Evolutionary conservation across 192 early-diverging fungal species (phyloP).

Genomic region (Piromyces finnis): DNA sequence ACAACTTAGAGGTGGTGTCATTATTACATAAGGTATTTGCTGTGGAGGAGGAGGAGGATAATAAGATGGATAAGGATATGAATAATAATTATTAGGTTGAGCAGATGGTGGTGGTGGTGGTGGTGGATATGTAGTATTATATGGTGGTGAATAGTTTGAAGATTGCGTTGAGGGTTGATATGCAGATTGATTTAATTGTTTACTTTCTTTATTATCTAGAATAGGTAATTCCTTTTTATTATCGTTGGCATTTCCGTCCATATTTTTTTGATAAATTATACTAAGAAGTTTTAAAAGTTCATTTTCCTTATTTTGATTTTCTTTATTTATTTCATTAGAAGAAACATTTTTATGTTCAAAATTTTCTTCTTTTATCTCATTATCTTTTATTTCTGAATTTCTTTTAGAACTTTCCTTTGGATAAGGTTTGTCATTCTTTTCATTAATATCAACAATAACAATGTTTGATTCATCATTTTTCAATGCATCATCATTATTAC

Average conservation of each 20-base stretch:
- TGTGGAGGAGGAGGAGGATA: background rate
- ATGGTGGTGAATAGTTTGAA: background rate
- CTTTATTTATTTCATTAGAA: no score
- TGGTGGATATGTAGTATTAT: background rate
- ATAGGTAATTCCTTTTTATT: background rate
- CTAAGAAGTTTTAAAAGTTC: background rate
- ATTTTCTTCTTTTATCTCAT: background rate
- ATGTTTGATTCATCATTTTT: no score
- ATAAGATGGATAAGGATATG: background rate
- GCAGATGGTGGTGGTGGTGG: background rate
- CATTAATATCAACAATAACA: no score
- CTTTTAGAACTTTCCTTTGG: no score
- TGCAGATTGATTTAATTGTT: background rate
- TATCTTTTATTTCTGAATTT: background rate
- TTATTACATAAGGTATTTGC: background rate
- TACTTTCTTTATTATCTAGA: background rate
- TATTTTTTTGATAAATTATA: background rate
- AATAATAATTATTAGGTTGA: background rate
- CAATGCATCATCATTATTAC: no score
- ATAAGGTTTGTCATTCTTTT: no score
- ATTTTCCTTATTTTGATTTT: background rate
- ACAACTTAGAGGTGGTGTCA: background rate
- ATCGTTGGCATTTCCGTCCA: background rate
- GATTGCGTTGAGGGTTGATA: background rate
- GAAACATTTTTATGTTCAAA: no score